phyloP scores from a whole-genome alignment of 2,329 filamentous ascomycete genomes.

The Paraphoma sp. region DNA sequence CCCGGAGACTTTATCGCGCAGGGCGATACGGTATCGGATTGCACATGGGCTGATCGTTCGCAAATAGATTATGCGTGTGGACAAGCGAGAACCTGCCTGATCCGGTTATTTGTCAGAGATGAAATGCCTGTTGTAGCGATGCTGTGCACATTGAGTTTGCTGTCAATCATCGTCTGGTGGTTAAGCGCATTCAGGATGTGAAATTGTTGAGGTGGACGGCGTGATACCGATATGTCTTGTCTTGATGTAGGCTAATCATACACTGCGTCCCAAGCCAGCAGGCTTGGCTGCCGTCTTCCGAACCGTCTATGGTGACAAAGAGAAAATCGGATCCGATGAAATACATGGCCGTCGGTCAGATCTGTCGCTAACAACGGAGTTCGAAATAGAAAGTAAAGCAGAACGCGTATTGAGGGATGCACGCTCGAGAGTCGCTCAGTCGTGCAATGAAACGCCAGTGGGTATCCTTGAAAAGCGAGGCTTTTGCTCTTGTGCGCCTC shows the following conservation, averaged over 20 bases:
- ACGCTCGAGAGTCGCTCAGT: not conserved
- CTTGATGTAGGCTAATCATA: conserved; percentile 9
- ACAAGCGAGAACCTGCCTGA: conserved; percentile 11
- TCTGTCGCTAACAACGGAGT: not conserved
- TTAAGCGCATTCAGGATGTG: too few species aligned
- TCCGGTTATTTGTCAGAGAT: not conserved
- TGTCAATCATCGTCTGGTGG: too few species aligned
- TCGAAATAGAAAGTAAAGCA: not conserved
- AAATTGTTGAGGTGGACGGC: not conserved
- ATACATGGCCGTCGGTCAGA: not conserved
- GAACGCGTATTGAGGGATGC: not conserved
- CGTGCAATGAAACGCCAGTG: conserved; percentile 27
- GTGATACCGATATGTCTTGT: conserved; percentile 9
- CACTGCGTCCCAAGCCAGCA: conserved; percentile 5
- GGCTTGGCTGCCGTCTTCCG: conserved; percentile 4
- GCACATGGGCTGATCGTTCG: not conserved
- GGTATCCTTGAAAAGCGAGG: conserved; percentile 30
- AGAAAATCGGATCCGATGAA: conserved; percentile 1
- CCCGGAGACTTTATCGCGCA: conserved; percentile 15
- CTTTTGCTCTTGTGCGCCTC: conserved; percentile 31
- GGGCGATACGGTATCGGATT: conserved; percentile 18
- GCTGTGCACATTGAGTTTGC: not conserved
- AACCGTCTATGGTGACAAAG: conserved; percentile 14
- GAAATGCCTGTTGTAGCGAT: not conserved
- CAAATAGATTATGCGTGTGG: conserved; percentile 7